Base-by-base conservation (phyloP, 306 rosid species). In the Neltuma alba region DNA sequence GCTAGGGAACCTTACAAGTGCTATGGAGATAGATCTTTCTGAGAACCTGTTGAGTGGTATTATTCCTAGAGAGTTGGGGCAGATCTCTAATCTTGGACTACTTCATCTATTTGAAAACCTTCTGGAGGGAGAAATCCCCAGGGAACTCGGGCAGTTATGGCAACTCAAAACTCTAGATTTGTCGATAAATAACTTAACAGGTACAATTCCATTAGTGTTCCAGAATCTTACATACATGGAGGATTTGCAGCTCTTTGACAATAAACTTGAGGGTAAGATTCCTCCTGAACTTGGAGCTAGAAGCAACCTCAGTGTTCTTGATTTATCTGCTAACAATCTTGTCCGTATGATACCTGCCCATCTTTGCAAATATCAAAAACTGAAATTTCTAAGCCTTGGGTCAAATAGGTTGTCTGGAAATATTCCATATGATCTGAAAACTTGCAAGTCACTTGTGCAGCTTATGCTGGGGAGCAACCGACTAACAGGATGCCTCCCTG, bases 191-290 rank as follows among this genome's bases (percentile, higher is more conserved):
- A 79, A 87, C 61, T 84, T 92, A 75, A 89, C 90, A 15, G 97
- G 94, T 36, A 77, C 45, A 70, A 89, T 92, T 68, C 97, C 97
- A n/a, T 54, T 80, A 9, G 91, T 87, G 63, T 86, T 92, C 85
- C 92, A 89, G 78, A 87, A 92, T 73, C 91, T 92, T 33, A 58
- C 87, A 25, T 74, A 6, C 73, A 61, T 92, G 81, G 86, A 40
- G 74, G 94, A 92, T 84, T 88, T 92, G 79, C 97, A 92, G 82
- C 89, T 92, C 30, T 92, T 92, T 82, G 85, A 92, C 77, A 92
- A 92, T 69, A 87, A 76, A 73, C 94, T 92, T 68, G 90, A 85
- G 78, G 97, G 97, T 75, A 57, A 54, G 41, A 89, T 92, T 85
- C 97, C 94, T 80, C 91, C 91, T 75, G 81, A 41, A 62, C 91